Evolutionary conservation across 768 basidiomycete species (phyloP), one percentile per base, ranked within the genome.

Genomic region (Tulasnella sp.): DNA sequence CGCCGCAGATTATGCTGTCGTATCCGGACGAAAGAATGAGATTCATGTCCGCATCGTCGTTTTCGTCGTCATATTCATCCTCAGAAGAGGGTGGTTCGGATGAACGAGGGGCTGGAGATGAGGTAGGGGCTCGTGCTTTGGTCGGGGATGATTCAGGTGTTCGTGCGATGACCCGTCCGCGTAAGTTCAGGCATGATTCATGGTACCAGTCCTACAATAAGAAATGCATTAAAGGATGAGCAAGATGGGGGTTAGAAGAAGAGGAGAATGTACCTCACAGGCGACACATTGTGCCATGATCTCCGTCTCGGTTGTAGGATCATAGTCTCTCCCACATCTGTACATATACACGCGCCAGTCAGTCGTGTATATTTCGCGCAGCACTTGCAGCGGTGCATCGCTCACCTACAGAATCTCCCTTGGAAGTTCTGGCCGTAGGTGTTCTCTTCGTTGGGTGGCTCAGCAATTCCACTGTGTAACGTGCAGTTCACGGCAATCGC

Each of bases 261-360:
- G n/a, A n/a, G n/a, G n/a, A n/a, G n/a, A n/a, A n/a, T 48, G 22
- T n/a, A 90, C 88, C 77, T 92, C 89, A 70, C 89, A 92, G 17
- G 81, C 73, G 53, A 91, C 71, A 68, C 89, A 92, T 72, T 92
- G 89, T 29, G 91, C 83, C 89, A 92, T 92, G 2, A 87, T 85
- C 71, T 92, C 89, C 60, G 69, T 70, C 71, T 92, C 89, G 19
- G 73, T 80, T 64, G 78, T 76, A 29, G 85, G 77, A 66, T 91
- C 83, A 65, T 92, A 92, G 43, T 78, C 69, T 62, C 78, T 71
- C 44, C 79, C 77, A 68, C 89, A 92, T 29, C 34, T 38, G 15
- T 7, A 38, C 5, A 15, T 38, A 7, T 15, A 38, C n/a, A n/a
- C n/a, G n/a, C n/a, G n/a, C n/a, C n/a, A n/a, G n/a, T n/a, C n/a